A percentile compares a stretch with the other conserved stretches of the same genome.
These are phyloP conservation scores for Crithidia fasciculata DNA, from an alignment of 208 protist species.

Conservation along the genomic window DNA sequence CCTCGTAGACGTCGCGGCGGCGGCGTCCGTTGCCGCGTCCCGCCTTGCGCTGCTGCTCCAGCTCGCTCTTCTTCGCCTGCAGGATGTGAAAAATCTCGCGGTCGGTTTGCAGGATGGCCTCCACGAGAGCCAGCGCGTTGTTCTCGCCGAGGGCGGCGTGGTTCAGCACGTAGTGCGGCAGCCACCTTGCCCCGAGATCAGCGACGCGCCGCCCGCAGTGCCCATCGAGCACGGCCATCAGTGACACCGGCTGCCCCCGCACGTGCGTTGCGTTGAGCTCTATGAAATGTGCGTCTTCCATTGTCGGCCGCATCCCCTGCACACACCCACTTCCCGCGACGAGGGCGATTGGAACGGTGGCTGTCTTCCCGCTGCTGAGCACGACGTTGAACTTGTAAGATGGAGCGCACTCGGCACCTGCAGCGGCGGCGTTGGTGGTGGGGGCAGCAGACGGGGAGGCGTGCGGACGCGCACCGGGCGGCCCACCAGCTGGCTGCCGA, in stretches of 20 bases:
- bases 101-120: conserved; percentile 79
- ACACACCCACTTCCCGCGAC: conserved; percentile 58
- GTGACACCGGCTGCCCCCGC: conserved; percentile 60
- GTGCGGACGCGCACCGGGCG: not conserved
- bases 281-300: conserved; percentile 84
- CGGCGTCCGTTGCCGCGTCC: conserved; percentile 16
- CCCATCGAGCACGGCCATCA: conserved; percentile 80
- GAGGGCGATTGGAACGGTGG: conserved; percentile 50
- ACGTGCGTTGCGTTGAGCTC: conserved; percentile 50
- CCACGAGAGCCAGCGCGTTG: conserved; percentile 74
- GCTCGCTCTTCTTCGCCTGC: conserved; percentile 20
- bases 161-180: conserved; percentile 69
- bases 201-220: conserved; percentile 83
- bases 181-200: conserved; percentile 56
- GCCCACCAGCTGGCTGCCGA: not conserved
- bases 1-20: conserved; percentile 16
- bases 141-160: conserved; percentile 72
- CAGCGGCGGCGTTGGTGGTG: not conserved
- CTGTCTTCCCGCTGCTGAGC: conserved; percentile 72
- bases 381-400: conserved; percentile 79
- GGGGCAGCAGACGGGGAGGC: not conserved
- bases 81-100: conserved; percentile 46
- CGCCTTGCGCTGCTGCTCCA: conserved; percentile 20
- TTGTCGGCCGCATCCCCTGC: conserved; percentile 80
- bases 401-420: conserved; percentile 5